Evolutionary conservation across 305 asterid genomes (phyloP).

Genomic region (Fraxinus latifolia): DNA sequence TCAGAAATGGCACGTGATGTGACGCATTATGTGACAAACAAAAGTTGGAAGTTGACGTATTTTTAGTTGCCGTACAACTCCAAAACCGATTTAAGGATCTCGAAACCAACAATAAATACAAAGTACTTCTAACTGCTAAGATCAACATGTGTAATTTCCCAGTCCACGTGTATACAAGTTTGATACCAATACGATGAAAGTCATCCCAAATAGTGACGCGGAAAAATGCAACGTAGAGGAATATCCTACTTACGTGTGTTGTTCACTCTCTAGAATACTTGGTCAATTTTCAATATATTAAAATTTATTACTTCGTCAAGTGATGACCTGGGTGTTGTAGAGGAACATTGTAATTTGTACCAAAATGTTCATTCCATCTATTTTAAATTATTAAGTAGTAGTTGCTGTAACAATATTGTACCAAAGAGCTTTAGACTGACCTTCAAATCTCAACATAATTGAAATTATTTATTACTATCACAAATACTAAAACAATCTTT

Average conservation of each 20-base stretch:
- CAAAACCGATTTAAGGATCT: background rate
- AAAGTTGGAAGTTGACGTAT: background rate
- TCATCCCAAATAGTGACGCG: background rate
- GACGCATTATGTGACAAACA: background rate
- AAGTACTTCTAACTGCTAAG: background rate
- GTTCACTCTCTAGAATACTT: background rate
- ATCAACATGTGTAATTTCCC: conserved; percentile 1
- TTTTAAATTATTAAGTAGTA: background rate
- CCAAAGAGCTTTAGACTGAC: no score
- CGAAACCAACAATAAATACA: background rate
- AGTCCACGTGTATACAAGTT: background rate
- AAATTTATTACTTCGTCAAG: background rate
- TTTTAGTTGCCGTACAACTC: background rate
- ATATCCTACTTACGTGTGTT: background rate
- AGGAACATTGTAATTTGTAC: background rate
- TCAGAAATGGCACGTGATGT: background rate
- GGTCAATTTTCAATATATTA: background rate
- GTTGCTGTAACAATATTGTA: background rate
- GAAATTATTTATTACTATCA: background rate
- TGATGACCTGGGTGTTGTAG: background rate
- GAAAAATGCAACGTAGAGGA: background rate
- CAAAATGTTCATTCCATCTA: background rate
- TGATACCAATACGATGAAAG: background rate
- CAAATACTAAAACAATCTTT: no score
- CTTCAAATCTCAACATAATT: background rate